Conservation (phyloP, 257 asterid species). For the Solanum bulbocastanum region DNA sequence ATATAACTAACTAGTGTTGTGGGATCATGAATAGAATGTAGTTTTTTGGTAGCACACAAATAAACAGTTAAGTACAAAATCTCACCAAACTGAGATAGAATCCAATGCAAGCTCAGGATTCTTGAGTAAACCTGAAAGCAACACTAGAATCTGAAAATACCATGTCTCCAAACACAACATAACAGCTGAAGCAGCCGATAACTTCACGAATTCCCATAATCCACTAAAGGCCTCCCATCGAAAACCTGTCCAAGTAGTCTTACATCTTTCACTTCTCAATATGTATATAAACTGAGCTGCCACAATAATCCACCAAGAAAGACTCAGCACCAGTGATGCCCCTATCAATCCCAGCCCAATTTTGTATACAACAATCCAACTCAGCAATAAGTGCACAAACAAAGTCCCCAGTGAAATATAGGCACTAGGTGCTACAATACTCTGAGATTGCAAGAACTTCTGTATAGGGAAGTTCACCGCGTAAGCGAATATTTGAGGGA, state of each 20-base stretch:
- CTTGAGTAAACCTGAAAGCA: constrained; percentile 27
- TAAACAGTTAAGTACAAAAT: neutral
- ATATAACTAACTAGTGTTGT: neutral
- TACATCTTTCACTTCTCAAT: constrained; percentile 14
- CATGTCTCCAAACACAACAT: constrained; percentile 35
- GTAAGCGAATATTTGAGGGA: constrained; percentile 26
- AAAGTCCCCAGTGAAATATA: constrained; percentile 17
- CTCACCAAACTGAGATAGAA: constrained; percentile 25
- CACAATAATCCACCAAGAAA: constrained; percentile 31
- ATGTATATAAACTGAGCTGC: constrained; percentile 22
- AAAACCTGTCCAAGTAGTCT: constrained; percentile 23
- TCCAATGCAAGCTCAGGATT: constrained; percentile 28
- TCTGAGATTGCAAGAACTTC: constrained; percentile 29
- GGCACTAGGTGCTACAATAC: constrained; percentile 27
- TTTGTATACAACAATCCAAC: constrained; percentile 26
- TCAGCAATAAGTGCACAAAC: constrained; percentile 9
- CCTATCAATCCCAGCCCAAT: constrained; percentile 21
- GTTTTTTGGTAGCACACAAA: neutral
- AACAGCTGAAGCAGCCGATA: constrained; percentile 24
- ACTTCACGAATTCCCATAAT: constrained; percentile 18
- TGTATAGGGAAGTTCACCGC: constrained; percentile 29
- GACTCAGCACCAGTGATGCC: constrained; percentile 18
- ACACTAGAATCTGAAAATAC: constrained; percentile 24
- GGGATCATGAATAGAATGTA: neutral
- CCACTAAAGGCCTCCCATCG: constrained; percentile 18